A percentile compares a stretch with the other conserved stretches of the same genome.
phyloP scores from a whole-genome alignment of 257 asterid genomes.

The Plantago elongata region DNA sequence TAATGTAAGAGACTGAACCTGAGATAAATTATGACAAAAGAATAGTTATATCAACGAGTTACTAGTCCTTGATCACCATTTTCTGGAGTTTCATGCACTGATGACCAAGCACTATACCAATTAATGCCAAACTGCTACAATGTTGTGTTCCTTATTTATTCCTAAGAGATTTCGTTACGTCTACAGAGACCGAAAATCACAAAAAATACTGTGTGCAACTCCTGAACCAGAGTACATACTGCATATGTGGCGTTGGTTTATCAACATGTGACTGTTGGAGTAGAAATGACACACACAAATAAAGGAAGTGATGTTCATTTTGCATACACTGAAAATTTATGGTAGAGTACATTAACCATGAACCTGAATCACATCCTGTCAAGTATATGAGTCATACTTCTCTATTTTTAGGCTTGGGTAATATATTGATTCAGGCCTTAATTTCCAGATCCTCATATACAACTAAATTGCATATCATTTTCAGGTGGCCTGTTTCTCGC shows the following conservation, averaged over 20 bases:
- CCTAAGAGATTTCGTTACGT: no score
- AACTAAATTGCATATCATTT: not conserved
- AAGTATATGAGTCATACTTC: not conserved
- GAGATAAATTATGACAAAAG: not conserved
- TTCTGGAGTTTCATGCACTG: not conserved
- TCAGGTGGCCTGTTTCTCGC: not conserved
- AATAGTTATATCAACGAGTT: not conserved
- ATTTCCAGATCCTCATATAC: not conserved
- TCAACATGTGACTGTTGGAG: no score
- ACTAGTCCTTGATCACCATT: not conserved
- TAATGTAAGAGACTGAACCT: slow-evolving; percentile 5
- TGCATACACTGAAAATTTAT: no score
- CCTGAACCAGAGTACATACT: no score
- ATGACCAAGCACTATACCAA: not conserved
- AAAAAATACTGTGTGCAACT: no score
- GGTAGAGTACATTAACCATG: not conserved
- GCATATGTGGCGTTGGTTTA: no score
- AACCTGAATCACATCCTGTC: not conserved
- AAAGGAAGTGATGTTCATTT: no score
- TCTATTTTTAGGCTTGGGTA: not conserved
- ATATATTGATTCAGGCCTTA: not conserved
- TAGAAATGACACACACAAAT: no score
- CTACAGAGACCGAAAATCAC: no score
- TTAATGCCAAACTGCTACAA: not conserved
- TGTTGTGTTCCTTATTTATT: not conserved